Conservation (phyloP, 2,329 filamentous ascomycete species). For the Fusarium sp. region DNA sequence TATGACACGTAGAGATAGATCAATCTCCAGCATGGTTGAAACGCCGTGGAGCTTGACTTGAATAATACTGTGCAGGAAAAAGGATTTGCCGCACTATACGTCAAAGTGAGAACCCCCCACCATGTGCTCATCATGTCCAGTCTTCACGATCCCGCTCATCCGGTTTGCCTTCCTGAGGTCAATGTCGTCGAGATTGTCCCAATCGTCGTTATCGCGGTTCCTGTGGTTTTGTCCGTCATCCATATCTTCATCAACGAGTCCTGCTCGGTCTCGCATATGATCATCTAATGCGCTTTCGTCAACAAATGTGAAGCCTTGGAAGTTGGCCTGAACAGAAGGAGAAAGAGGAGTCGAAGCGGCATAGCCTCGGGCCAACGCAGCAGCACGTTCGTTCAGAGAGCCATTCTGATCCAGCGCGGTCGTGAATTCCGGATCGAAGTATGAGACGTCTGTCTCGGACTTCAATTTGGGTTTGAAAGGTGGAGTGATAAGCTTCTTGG, state of each 20-base stretch:
- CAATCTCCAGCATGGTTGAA: constrained; percentile 40
- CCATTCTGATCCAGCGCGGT: constrained; percentile 88
- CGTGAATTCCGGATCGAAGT: constrained; percentile 98
- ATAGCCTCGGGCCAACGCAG: constrained; percentile 84
- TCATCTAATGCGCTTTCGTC: constrained; percentile 95
- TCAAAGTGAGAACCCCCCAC: constrained; percentile 72
- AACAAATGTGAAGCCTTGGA: constrained; percentile 99
- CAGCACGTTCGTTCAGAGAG: constrained; percentile 90
- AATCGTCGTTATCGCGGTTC: constrained; percentile 57
- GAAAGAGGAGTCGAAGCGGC: constrained; percentile 91
- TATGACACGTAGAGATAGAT: constrained; percentile 37
- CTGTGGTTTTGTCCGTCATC: constrained; percentile 60
- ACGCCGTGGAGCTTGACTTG: constrained; percentile 37
- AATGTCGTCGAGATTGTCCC: constrained; percentile 67
- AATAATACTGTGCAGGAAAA: constrained; percentile 27
- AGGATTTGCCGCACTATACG: constrained; percentile 55
- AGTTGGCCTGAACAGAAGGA: constrained; percentile 96
- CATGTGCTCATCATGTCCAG: constrained; percentile 70
- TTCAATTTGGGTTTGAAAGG: constrained; percentile 98
- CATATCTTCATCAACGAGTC: constrained; percentile 68
- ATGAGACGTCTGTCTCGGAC: constrained; percentile 94
- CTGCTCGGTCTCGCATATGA: constrained; percentile 69
- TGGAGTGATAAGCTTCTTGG: constrained; percentile 91
- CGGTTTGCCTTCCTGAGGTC: constrained; percentile 63
- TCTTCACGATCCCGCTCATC: constrained; percentile 72